Evolutionary conservation across 1,284 basidiomycete genomes (phyloP), one percentile per base, ranked within the genome.

Genomic region (Anthracocystis setariae): DNA sequence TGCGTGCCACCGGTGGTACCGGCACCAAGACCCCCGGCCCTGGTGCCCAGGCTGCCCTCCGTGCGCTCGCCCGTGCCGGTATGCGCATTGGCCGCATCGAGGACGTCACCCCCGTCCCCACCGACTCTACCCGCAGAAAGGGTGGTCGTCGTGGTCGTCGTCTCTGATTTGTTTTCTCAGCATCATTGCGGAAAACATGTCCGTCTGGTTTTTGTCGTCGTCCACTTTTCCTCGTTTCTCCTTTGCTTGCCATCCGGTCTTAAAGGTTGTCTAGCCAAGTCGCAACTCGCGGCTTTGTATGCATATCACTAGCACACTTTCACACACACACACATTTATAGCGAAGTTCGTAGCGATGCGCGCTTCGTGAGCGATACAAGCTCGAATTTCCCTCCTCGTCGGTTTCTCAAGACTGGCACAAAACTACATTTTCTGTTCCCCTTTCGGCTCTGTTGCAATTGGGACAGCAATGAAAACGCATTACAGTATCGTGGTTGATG

Each of bases 71-170:
- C 82, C 94, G 96, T 87, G 91, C 95, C 71, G 95, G 96, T 61
- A 97, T 99, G 94, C 88, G 92, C 80, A 98, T 99, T 80, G 96
- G 95, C 72, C 89, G 95, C 79, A 98, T 98, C 80, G 95, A 83
- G 79, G 87, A 88, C 81, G 95, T 98, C 66, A 98, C 95, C 60
- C 95, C 95, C 78, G 89, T 95, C 74, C 95, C 95, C 68, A 95
- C 94, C 69, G 96, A 98, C 86, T 94, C 91, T 74, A 98, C 95
- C 80, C 90, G 95, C 83, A 90, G 94, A 87, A 98, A 94, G 94
- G 95, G 95, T 90, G 95, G 95, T 95, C 93, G 95, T 82, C 94
- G 95, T 87, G 95, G 95, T 94, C 92, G 94, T 84, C 93, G 95
- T 91, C 90, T 98, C 78, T 88, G 85, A 84, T 67, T 67, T 51